Conservation (phyloP, 306 rosid genomes). For the Vicia villosa region DNA sequence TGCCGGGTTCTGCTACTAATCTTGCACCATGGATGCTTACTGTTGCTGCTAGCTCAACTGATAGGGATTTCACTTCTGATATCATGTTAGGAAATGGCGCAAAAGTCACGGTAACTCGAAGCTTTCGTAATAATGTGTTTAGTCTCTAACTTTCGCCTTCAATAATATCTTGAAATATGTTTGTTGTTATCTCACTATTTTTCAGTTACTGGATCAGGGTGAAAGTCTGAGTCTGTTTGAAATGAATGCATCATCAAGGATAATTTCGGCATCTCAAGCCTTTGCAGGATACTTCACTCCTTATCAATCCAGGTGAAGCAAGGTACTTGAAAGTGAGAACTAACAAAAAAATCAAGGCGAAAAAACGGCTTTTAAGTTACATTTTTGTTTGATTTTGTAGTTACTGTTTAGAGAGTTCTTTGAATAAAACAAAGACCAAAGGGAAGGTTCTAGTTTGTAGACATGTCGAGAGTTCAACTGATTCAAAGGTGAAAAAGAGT, state of each 20-base stretch:
- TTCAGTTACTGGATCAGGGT: conserved; percentile 54
- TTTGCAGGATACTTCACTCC: conserved; percentile 82
- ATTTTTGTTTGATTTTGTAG: conserved; percentile 46
- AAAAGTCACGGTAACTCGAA: conserved; percentile 52
- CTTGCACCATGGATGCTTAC: conserved; percentile 86
- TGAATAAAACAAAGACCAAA: conserved; percentile 71
- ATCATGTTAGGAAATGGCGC: conserved; percentile 56
- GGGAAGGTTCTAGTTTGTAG: conserved; percentile 84
- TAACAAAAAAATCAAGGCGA: conserved; percentile 18
- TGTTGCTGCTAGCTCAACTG: conserved; percentile 88
- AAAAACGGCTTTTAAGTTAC: conserved; percentile 30
- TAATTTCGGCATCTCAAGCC: conserved; percentile 72
- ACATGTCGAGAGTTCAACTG: conserved; percentile 69
- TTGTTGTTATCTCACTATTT: not conserved
- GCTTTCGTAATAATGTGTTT: not conserved
- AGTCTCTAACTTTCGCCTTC: too few relatives aligned
- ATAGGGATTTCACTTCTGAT: conserved; percentile 81
- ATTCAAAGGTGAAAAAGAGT: conserved; percentile 76
- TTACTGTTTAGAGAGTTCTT: conserved; percentile 80
- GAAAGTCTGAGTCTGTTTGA: conserved; percentile 68
- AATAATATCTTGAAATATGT: too few relatives aligned
- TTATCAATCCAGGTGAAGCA: conserved; percentile 96
- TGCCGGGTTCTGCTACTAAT: conserved; percentile 67
- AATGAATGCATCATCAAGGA: conserved; percentile 63
- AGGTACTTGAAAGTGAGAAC: conserved; percentile 67